Conservation (phyloP, 495 filamentous ascomycete genomes). For the Aspergillus incahuasiensis region DNA sequence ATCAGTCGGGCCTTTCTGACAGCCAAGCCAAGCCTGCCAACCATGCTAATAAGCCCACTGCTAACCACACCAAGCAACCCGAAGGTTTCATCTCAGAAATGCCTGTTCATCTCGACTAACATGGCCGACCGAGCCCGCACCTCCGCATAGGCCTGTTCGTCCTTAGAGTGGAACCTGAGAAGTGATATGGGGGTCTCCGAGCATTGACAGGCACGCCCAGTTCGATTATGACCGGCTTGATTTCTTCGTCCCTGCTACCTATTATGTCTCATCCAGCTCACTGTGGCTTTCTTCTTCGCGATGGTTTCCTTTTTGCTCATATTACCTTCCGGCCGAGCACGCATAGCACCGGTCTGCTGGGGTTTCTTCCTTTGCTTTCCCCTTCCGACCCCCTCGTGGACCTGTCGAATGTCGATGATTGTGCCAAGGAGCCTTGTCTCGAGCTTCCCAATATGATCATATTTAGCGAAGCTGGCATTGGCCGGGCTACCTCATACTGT, state of each 20-base stretch:
- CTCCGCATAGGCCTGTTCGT: slow-evolving; percentile 11
- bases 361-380: neutral
- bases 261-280: neutral
- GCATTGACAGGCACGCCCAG: neutral
- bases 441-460: slow-evolving; percentile 14
- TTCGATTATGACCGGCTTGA: neutral
- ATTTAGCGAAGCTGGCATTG: slow-evolving; percentile 13
- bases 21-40: slow-evolving; percentile 3
- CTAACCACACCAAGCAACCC: slow-evolving; percentile 5
- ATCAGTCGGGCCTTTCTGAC: neutral
- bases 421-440: slow-evolving; percentile 6
- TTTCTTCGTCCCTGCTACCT: neutral
- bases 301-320: slow-evolving; percentile 10
- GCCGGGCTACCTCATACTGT: neutral
- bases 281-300: neutral
- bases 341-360: neutral
- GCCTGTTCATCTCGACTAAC: neutral
- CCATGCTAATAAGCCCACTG: neutral
- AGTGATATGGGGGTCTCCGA: neutral
- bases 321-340: neutral
- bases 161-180: neutral
- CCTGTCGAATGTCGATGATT: neutral
- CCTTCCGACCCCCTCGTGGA: neutral
- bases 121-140: slow-evolving; percentile 11
- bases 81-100: slow-evolving; percentile 3